Base-by-base conservation (phyloP, 2,329 filamentous ascomycete genomes). In the Bipolaris sorokiniana region DNA sequence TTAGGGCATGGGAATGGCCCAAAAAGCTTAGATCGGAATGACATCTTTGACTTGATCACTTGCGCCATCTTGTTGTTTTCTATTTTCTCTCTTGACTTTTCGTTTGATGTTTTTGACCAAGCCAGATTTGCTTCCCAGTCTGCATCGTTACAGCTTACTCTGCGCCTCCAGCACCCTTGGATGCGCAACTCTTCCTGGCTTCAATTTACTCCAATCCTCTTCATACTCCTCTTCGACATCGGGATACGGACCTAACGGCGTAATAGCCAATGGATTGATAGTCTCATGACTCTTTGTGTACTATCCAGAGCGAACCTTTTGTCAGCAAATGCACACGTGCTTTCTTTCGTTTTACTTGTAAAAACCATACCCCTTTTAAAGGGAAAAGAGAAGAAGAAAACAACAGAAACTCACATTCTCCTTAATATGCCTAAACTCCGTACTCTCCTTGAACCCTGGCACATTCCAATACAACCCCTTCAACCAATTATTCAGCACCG, bases 381-480 rank as follows among this genome's bases (percentile, higher is more conserved):
- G 3, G 3, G 23, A 36, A 15, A 5, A 26, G 7, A 22, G 20
- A 18, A 33, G 9, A 20, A n/a, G 1, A 34, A 6, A 16, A 2
- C 34, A 22, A 10, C 1, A 31, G n/a, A 1, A 47, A 7, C 76
- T 69, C 46, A 78, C 75, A 60, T 87, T 88, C 70, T 90, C 87
- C 74, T 89, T 90, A 69, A 89, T 89, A 65, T 90, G 87, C 59
- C 75, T 82, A 62, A 89, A 89, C 59, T 89, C 78, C 0, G 87
- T 89, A 15, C 83, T 86, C 63, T 85, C 83, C 55, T 71, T 80
- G 59, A 86, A 86, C 0, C 81, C 84, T 16, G 74, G 65, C 1
- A 83, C 78, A 56, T 83, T 81, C 80, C 83, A 86, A 73, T 87
- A 88, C 68, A 87, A 67, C 33, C 79, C 79, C 72, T 82, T 85